Conservation (phyloP, 2,329 filamentous ascomycete species). For the Nemania sp. region DNA sequence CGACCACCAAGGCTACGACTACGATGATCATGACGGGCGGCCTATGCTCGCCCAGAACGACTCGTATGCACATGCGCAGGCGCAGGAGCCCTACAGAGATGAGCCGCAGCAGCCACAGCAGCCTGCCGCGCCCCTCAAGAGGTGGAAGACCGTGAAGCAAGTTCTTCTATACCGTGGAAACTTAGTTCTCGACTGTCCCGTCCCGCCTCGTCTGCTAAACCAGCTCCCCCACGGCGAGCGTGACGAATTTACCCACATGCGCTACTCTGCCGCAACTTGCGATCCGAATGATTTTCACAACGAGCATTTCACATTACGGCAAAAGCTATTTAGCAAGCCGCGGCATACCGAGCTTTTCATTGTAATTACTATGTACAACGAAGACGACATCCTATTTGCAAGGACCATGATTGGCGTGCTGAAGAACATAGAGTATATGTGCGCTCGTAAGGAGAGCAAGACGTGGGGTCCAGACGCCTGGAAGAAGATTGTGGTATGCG, state of each 20-base stretch:
- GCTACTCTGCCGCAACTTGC: constrained; percentile 97
- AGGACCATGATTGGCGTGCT: constrained; percentile 98
- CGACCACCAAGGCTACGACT: constrained; percentile 66
- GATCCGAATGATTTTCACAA: constrained; percentile 92
- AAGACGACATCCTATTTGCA: constrained; percentile 95
- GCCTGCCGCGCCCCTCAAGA: constrained; percentile 67
- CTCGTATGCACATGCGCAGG: constrained; percentile 44
- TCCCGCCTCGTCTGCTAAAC: constrained; percentile 83
- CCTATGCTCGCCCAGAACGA: constrained; percentile 75
- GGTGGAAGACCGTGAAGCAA: constrained; percentile 99
- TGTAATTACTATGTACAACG: constrained; percentile 98
- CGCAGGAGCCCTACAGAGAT: constrained; percentile 50
- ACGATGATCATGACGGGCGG: constrained; percentile 70
- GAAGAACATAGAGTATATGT: constrained; percentile 98
- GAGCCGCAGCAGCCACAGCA: constrained; percentile 39
- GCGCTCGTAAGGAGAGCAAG: constrained; percentile 84
- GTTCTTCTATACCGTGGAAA: constrained; percentile 97
- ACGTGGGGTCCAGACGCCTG: constrained; percentile 97
- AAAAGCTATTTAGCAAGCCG: constrained; percentile 80
- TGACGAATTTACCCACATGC: constrained; percentile 92
- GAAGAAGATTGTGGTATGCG: constrained; percentile 98
- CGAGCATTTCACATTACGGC: constrained; percentile 87
- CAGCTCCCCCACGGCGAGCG: constrained; percentile 90
- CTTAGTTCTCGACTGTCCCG: constrained; percentile 92
- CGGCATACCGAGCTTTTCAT: constrained; percentile 96